These are phyloP conservation scores for Blumeria hordei DNA, from an alignment of 2,329 filamentous ascomycete genomes.

Conservation along the genomic window DNA sequence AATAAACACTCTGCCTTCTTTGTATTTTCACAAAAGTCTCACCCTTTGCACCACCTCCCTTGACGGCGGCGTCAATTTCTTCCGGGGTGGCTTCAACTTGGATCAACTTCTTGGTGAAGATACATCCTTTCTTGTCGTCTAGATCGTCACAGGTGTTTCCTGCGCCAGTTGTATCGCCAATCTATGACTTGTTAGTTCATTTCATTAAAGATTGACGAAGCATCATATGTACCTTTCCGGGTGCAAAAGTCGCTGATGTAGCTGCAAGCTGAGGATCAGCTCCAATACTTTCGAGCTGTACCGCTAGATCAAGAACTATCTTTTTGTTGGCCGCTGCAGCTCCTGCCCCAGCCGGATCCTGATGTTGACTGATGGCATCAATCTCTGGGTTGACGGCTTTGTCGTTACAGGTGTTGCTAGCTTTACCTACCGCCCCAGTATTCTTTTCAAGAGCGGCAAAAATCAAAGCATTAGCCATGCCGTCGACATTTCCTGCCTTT, in stretches of 20 bases:
- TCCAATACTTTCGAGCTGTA: slow-evolving; percentile 33
- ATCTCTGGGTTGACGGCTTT: slow-evolving; percentile 42
- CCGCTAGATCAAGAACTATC: slow-evolving; percentile 32
- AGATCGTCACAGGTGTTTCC: slow-evolving; percentile 26
- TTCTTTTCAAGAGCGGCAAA: slow-evolving; percentile 34
- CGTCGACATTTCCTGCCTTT: slow-evolving; percentile 25
- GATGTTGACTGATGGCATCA: slow-evolving; percentile 36
- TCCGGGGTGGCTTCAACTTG: slow-evolving; percentile 27
- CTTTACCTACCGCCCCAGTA: slow-evolving; percentile 29
- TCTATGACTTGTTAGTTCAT: slow-evolving; percentile 6
- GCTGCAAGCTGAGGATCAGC: slow-evolving; percentile 39
- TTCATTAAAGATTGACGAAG: neutral
- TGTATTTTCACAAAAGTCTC: neutral
- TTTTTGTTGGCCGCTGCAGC: slow-evolving; percentile 34
- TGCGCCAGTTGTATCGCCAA: slow-evolving; percentile 19
- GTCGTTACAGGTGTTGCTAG: slow-evolving; percentile 30
- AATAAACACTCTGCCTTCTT: slow-evolving; percentile 7
- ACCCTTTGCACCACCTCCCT: slow-evolving; percentile 10
- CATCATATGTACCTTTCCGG: slow-evolving; percentile 22
- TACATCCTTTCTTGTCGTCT: slow-evolving; percentile 26
- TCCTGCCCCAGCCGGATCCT: slow-evolving; percentile 36
- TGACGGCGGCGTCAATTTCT: slow-evolving; percentile 25
- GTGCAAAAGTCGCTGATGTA: slow-evolving; percentile 33
- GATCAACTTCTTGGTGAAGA: slow-evolving; percentile 26
- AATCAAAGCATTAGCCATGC: slow-evolving; percentile 27